These are phyloP conservation scores for Metschnikowia chrysomelidarum DNA, from an alignment of 805 yeast species.

Conservation along the genomic window DNA sequence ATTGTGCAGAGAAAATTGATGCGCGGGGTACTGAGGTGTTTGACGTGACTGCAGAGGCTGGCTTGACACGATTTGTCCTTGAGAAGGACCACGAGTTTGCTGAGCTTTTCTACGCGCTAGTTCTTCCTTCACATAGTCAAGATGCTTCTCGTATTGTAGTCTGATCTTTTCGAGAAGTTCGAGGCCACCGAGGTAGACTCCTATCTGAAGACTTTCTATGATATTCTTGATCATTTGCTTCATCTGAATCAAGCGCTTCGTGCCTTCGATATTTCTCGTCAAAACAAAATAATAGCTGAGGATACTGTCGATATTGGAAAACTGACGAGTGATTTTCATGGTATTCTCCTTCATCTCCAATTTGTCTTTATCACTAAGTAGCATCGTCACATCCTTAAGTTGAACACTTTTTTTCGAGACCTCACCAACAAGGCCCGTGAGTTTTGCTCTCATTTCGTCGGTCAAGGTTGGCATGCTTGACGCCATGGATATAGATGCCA, in stretches of 20 bases:
- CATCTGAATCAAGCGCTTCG: constrained; percentile 73
- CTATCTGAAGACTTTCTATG: constrained; percentile 63
- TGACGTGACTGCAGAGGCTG: constrained; percentile 9
- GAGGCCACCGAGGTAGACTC: constrained; percentile 67
- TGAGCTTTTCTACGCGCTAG: constrained; percentile 40
- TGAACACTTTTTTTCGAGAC: constrained; percentile 65
- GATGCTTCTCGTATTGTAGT: constrained; percentile 69
- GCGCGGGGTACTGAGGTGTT: constrained; percentile 3
- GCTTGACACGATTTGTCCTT: constrained; percentile 7
- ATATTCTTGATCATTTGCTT: constrained; percentile 77
- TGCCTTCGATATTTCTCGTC: constrained; percentile 72
- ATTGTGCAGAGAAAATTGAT: constrained; percentile 8
- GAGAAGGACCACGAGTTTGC: constrained; percentile 19
- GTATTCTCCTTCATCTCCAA: constrained; percentile 54
- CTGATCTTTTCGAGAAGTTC: constrained; percentile 69
- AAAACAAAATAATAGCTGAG: constrained; percentile 76
- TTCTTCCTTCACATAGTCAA: constrained; percentile 71
- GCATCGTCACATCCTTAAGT: constrained; percentile 61
- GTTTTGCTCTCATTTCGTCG: constrained; percentile 60
- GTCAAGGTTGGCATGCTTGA: constrained; percentile 38
- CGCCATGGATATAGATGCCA: constrained; percentile 5
- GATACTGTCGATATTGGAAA: constrained; percentile 68
- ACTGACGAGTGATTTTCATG: constrained; percentile 55
- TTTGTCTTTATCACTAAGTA: constrained; percentile 63
- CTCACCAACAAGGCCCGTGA: constrained; percentile 65